Evolutionary conservation across 2,329 filamentous ascomycete species (phyloP), one percentile per base, ranked within the genome.

Genomic region (Graphium sp.): DNA sequence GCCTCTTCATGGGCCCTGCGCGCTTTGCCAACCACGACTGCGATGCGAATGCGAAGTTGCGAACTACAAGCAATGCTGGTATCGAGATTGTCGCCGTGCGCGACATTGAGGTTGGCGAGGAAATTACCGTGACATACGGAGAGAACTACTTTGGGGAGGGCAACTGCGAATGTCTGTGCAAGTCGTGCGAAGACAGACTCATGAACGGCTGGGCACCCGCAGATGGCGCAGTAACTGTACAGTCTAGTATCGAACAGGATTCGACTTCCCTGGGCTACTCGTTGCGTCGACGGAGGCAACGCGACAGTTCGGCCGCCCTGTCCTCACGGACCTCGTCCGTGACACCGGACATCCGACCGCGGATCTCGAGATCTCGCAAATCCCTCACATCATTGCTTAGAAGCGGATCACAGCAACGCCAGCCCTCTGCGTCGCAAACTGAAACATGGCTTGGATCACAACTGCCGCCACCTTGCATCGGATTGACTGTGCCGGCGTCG

Each of bases 1-100:
- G 82, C 29, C 59, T 98, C 23, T 95, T 98, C 47, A 74, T 98
- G 47, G 89, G 89, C 0, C 91, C 89, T 6, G 89, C 89, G 19
- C 74, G 89, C 28, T 95, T 98, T 49, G 84, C 89, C 16, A 98
- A 98, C 46, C 89, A 98, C 52, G 89, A 98, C 50, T 98, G 89
- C 54, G 68, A 79, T 39, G 83, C 89, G 18, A 98, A 95, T 55
- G 85, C 85, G 7, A 71, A 75, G 44, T 66, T 98, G 24, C 76
- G 81, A 40, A 94, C 83, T 20, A 78, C 73, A 20, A 82, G 84
- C 25, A 71, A 76, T 32, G 74, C 85, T 33, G 83, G 83, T 20
- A 94, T 98, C 57, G 80, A 91, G 44, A 85, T 98, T 32, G 71
- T 92, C 28, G 83, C 89, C 3, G 71, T 74, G 19, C 72, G 74